Conservation (phyloP, 768 basidiomycete genomes). For the Suillus discolor region DNA sequence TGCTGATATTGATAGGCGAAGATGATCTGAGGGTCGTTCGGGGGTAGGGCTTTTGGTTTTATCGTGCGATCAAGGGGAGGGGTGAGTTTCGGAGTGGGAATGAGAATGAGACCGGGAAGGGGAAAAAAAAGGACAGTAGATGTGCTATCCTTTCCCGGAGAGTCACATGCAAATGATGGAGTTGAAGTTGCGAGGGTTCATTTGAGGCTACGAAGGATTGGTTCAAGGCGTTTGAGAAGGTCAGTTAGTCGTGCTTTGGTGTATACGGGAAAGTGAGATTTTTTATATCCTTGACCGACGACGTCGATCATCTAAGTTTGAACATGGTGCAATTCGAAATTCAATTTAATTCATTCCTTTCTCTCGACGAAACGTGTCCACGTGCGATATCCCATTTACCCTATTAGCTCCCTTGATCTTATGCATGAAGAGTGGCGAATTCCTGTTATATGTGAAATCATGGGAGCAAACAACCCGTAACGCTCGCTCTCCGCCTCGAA, state of each 20-base stretch:
- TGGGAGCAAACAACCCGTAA: no score
- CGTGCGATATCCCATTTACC: neutral
- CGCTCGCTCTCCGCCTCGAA: no score
- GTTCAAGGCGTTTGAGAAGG: constrained; percentile 36
- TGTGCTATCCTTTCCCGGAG: constrained; percentile 61
- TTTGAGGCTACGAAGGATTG: constrained; percentile 57
- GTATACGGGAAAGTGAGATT: neutral
- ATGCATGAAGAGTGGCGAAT: no score
- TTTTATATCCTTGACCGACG: no score
- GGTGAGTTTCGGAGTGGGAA: neutral
- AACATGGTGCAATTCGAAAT: neutral
- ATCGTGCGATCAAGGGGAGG: neutral
- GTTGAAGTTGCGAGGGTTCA: constrained; percentile 58
- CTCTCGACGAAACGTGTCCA: no score
- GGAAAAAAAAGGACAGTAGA: constrained; percentile 44
- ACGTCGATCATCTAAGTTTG: no score
- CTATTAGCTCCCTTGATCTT: no score
- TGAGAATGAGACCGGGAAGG: constrained; percentile 35
- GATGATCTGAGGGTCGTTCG: neutral
- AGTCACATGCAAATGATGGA: constrained; percentile 64
- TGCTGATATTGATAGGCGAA: constrained; percentile 41
- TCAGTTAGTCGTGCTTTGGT: neutral
- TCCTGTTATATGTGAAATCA: no score
- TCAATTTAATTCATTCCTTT: neutral
- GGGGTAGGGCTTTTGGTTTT: neutral